phyloP scores from a whole-genome alignment of 208 protist genomes.

The Trypanosoma grayi region DNA sequence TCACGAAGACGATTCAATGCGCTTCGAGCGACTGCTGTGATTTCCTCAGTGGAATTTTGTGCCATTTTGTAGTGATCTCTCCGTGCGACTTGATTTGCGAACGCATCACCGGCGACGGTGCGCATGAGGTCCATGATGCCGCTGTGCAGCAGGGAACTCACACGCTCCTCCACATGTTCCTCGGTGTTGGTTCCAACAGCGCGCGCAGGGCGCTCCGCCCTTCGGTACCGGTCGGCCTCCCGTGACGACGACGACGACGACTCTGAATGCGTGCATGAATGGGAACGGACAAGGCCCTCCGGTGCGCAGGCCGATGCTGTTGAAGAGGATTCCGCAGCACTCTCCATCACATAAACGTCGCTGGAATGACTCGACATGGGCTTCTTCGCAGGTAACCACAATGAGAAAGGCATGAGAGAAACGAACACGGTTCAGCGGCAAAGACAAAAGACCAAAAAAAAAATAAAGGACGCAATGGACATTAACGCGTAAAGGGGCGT shows the following conservation, averaged over 20 bases:
- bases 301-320: neutral
- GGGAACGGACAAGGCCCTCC: constrained; percentile 1
- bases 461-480: neutral
- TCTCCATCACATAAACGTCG: constrained; percentile 29
- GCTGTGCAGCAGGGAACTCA: constrained; percentile 8
- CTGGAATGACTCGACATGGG: constrained; percentile 28
- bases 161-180: neutral
- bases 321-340: neutral
- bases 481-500: neutral
- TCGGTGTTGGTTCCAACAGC: constrained; percentile 19
- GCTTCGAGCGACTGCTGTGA: neutral
- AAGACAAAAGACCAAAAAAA: neutral
- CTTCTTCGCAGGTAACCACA: neutral
- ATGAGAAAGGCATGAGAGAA: neutral
- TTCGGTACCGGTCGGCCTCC: neutral
- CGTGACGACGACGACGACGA: neutral
- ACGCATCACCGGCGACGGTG: constrained; percentile 19
- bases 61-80: neutral
- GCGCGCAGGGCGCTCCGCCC: neutral
- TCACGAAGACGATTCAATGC: neutral
- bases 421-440: neutral
- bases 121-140: constrained; percentile 24
- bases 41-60: neutral
- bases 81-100: constrained; percentile 5
- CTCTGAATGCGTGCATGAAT: neutral